These are phyloP conservation scores for Leishmania martiniquensis DNA, from an alignment of 208 protist species.

Conservation along the genomic window DNA sequence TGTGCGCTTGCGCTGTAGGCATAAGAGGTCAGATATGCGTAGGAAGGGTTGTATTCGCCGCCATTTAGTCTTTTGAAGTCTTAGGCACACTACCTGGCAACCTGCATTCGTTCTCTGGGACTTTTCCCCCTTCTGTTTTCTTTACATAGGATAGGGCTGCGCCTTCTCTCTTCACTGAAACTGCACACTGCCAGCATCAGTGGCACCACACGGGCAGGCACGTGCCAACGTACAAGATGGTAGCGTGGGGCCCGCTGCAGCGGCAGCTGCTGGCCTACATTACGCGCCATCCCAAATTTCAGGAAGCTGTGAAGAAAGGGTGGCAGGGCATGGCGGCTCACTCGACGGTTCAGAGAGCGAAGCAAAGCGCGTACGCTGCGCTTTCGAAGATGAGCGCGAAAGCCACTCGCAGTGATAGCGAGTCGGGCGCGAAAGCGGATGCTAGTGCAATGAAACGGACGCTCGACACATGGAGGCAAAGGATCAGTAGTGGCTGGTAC, in stretches of 20 bases:
- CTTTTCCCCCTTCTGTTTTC: not conserved
- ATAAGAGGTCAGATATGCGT: not conserved
- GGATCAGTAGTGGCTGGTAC: constrained; percentile 23
- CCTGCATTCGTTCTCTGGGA: constrained; percentile 7
- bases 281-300: constrained; percentile 37
- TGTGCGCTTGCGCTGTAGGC: not conserved
- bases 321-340: constrained; percentile 27
- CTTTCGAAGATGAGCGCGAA: constrained; percentile 22
- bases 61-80: not conserved
- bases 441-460: constrained; percentile 4
- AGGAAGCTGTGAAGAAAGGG: constrained; percentile 30
- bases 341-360: constrained; percentile 30
- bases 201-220: not conserved
- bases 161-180: not conserved
- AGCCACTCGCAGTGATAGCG: not conserved
- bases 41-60: not conserved
- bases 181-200: not conserved
- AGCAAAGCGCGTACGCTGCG: constrained; percentile 11
- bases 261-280: constrained; percentile 42
- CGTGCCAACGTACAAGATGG: constrained; percentile 27
- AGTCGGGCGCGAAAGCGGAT: not conserved
- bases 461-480: constrained; percentile 28
- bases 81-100: not conserved
- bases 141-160: not conserved
- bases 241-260: constrained; percentile 38